These are phyloP conservation scores for Talaromyces marneffei DNA, from an alignment of 2,329 filamentous ascomycete species.

Conservation along the genomic window DNA sequence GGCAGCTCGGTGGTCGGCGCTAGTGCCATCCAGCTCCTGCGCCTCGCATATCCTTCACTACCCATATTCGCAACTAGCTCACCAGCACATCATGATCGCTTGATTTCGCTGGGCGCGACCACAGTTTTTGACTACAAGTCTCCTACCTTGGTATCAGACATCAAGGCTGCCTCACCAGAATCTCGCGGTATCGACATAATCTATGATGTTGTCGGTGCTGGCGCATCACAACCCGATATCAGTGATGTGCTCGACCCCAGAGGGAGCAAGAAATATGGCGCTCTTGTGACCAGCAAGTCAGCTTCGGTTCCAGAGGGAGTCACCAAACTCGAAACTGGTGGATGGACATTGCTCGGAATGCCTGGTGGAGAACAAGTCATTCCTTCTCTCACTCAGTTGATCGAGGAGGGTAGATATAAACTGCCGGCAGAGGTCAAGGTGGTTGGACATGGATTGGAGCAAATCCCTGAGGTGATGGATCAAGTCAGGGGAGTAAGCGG, in stretches of 20 bases:
- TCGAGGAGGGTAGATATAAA: conserved; percentile 23
- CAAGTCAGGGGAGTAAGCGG: conserved; percentile 28
- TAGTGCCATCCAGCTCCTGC: conserved; percentile 33
- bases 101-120: conserved; percentile 5
- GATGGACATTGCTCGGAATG: conserved; percentile 20
- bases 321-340: conserved; percentile 20
- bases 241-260: conserved; percentile 22
- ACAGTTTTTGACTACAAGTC: conserved; percentile 6
- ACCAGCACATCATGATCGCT: neutral
- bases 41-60: conserved; percentile 25
- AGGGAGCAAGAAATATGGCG: conserved; percentile 26
- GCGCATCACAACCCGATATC: conserved; percentile 18
- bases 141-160: neutral
- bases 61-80: conserved; percentile 33
- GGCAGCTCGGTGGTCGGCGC: conserved; percentile 32
- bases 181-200: conserved; percentile 27
- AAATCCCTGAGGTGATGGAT: conserved; percentile 18
- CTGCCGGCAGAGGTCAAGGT: conserved; percentile 24
- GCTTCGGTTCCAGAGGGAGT: conserved; percentile 24
- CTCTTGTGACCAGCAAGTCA: conserved; percentile 25
- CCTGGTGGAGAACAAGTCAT: conserved; percentile 21
- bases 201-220: conserved; percentile 29
- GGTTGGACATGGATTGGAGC: conserved; percentile 24
- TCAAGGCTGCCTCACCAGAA: conserved; percentile 11
- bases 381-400: conserved; percentile 19